These are phyloP conservation scores for Fusarium keratoplasticum DNA, from an alignment of 2,329 filamentous ascomycete species.

Conservation along the genomic window DNA sequence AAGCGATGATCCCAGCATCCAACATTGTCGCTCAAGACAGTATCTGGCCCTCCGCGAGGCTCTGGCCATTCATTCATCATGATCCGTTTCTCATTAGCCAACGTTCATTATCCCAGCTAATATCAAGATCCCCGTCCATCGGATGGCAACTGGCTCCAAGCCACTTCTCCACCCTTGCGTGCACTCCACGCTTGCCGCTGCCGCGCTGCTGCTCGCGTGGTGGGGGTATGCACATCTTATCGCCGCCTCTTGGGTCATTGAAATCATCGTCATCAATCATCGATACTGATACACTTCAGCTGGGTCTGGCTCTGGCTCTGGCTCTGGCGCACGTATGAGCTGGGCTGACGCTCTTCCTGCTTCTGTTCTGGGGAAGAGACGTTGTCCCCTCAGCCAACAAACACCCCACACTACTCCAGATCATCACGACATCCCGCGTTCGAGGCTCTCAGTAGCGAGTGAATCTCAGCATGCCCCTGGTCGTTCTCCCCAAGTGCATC, in stretches of 20 bases:
- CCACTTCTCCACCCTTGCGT: slow-evolving; percentile 21
- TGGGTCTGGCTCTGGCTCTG: neutral
- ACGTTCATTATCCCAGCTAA: slow-evolving; percentile 35
- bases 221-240: slow-evolving; percentile 38
- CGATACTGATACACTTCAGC: slow-evolving; percentile 6
- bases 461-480: neutral
- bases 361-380: neutral
- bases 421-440: slow-evolving; percentile 18
- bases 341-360: slow-evolving; percentile 19
- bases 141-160: slow-evolving; percentile 12
- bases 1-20: slow-evolving; percentile 30
- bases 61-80: slow-evolving; percentile 28
- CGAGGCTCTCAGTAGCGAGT: neutral
- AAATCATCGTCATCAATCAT: slow-evolving; percentile 37
- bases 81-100: slow-evolving; percentile 40
- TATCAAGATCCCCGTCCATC: slow-evolving; percentile 32
- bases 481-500: neutral
- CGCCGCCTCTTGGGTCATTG: slow-evolving; percentile 21
- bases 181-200: slow-evolving; percentile 33
- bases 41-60: neutral
- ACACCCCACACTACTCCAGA: slow-evolving; percentile 13
- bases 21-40: neutral
- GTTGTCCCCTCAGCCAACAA: slow-evolving; percentile 14
- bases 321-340: slow-evolving; percentile 18
- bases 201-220: slow-evolving; percentile 8